Base-by-base conservation (phyloP, 805 yeast species). In the Sugiyamaella floridensis region DNA sequence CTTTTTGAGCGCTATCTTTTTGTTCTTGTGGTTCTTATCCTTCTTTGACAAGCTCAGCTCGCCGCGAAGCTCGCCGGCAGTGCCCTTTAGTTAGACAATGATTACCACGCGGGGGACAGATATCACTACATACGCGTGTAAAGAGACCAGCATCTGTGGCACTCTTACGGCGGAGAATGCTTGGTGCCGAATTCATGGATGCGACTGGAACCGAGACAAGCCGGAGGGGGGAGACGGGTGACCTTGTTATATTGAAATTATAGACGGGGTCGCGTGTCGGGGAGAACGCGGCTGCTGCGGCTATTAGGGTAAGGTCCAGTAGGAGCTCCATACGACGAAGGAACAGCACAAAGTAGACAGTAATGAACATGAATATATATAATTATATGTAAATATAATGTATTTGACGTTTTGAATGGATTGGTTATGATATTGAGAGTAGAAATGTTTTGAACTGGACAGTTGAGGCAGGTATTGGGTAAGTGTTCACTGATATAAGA, bases 1-100 rank as follows among this genome's bases (percentile, higher is more conserved):
- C 62, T 85, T 86, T 66, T 83, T 83, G 62, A 92, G 65, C 1
- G 82, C 76, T 10, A 71, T 69, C 59, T 77, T 80, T 51, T 69
- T 71, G 34, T 60, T 58, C 49, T 60, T 62, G 50, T 61, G 51
- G 48, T 68, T 66, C 55, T 64, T 67, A 58, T 71, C 74, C 46
- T 59, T 58, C 47, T 63, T 67, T 45, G 68, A 71, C 15, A 58
- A 54, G 42, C 63, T 58, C 46, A 70, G 60, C 47, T 68, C 71
- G 4, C 60, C 59, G 48, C 67, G 61, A 34, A 71, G 66, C 52
- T 71, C 74, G 26, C 65, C 65, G 22, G 72, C 75, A 58, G 62
- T 64, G 51, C 67, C 68, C 69, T 66, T 19, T 5, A 45, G 41
- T 45, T 45, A 45, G 48, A 2, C 12, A 11, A 16, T 22, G 26